These are phyloP conservation scores for Eutrema yunnanense DNA, from an alignment of 345 rosid species.

Conservation along the genomic window DNA sequence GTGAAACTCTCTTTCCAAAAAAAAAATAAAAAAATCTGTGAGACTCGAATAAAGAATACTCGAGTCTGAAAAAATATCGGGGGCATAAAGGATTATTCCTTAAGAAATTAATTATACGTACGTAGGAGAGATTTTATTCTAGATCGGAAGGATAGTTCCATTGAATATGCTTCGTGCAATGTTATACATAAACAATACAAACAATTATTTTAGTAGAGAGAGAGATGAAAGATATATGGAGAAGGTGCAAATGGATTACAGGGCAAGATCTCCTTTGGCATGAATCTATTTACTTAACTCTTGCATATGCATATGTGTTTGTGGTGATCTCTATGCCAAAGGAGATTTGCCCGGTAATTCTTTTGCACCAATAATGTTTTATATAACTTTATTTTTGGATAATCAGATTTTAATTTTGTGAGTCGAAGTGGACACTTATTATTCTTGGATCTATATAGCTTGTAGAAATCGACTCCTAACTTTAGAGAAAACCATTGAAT, in stretches of 20 bases:
- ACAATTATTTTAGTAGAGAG: neutral
- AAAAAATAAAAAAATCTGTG: neutral
- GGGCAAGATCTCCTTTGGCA: slow-evolving; percentile 23
- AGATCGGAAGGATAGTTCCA: slow-evolving; percentile 16
- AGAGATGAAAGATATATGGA: neutral
- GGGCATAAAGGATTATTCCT: slow-evolving; percentile 19
- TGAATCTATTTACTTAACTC: slow-evolving; percentile 2
- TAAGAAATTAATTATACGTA: slow-evolving; percentile 2
- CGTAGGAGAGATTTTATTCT: slow-evolving; percentile 12
- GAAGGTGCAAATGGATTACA: slow-evolving; percentile 21
- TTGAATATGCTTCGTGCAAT: slow-evolving; percentile 16
- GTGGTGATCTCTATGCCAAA: slow-evolving; percentile 17
- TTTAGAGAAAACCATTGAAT: neutral
- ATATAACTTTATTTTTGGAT: neutral
- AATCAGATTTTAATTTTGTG: neutral
- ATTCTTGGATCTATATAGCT: neutral
- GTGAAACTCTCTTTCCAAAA: too few relatives aligned
- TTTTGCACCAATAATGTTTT: neutral
- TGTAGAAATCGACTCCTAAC: neutral
- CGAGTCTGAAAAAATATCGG: neutral
- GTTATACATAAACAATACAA: slow-evolving; percentile 11
- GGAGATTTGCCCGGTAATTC: slow-evolving; percentile 24
- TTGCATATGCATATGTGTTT: slow-evolving; percentile 9
- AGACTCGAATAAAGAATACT: slow-evolving; percentile 1
- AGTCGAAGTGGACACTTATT: neutral